Conservation (phyloP, 2,329 filamentous ascomycete species). For the Pestalotiopsis sp. region DNA sequence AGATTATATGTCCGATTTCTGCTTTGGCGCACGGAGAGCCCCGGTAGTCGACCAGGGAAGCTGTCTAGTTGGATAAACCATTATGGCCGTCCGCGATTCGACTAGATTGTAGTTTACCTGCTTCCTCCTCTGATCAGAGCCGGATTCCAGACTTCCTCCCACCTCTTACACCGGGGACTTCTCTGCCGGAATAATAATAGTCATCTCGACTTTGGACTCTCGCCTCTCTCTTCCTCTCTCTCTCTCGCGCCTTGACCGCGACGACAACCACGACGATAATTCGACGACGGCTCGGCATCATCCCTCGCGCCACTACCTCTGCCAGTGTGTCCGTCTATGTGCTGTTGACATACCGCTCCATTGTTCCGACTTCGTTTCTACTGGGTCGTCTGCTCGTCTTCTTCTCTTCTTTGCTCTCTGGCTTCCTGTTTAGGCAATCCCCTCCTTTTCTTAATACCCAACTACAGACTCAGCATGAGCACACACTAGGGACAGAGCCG, state of each 20-base stretch:
- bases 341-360: background rate
- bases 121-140: slow-evolving; percentile 29
- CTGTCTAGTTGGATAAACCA: slow-evolving; percentile 27
- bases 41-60: slow-evolving; percentile 34
- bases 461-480: slow-evolving; percentile 19
- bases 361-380: background rate
- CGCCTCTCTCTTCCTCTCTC: slow-evolving; percentile 14
- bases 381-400: background rate
- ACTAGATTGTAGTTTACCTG: slow-evolving; percentile 25
- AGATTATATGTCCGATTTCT: slow-evolving; percentile 54
- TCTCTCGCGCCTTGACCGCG: background rate
- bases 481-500: slow-evolving; percentile 22
- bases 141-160: slow-evolving; percentile 27
- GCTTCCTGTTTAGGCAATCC: slow-evolving; percentile 30
- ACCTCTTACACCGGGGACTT: slow-evolving; percentile 18
- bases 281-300: background rate
- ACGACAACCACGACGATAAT: background rate
- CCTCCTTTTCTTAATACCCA: slow-evolving; percentile 12
- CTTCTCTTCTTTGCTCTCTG: slow-evolving; percentile 14
- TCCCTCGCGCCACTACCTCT: background rate
- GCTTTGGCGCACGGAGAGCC: slow-evolving; percentile 49
- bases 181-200: background rate
- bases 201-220: background rate
- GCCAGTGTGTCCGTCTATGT: background rate
- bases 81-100: slow-evolving; percentile 26